Evolutionary conservation across 805 yeast genomes (phyloP), one percentile per base, ranked within the genome.

Genomic region (Geotrichum ghanense): DNA sequence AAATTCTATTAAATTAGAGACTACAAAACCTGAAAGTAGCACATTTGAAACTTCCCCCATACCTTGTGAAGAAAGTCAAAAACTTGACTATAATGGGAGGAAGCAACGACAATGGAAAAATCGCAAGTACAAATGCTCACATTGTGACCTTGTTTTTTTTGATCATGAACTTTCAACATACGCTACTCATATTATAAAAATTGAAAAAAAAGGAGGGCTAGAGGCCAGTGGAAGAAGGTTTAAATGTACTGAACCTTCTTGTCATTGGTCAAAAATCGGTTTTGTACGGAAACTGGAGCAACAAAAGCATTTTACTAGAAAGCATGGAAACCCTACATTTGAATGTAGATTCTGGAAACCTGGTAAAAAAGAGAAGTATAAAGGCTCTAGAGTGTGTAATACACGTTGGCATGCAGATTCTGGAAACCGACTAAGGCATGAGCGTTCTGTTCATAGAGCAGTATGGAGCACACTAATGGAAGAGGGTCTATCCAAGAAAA

Each of bases 341-440:
- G 59, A 57, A 41, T 57, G 60, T 44, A 50, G 60, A 17, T 57
- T 51, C 50, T 57, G 60, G 60, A 50, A 54, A 17, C 50, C 48
- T 3, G 50, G 45, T 14, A 53, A 51, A 22, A 45, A 45, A 22
- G 60, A 57, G 31, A 55, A 55, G 46, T 55, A 49, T 42, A 47
- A 51, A 3, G 60, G 60, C 7, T 42, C 54, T 35, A 45, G 53
- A 4, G 50, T 50, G 2, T 57, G 60, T 46, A 53, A 55, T 7
- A 57, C 60, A 3, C 51, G 52, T 35, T 57, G 60, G 60, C 60
- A 57, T 39, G 60, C 59, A 10, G 60, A 57, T 40, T 50, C 59
- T 14, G 60, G 60, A 5, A 57, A 57, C 42, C 45, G 60, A 3
- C 48, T 54, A 3, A 41, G 60, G 7, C 60, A 57, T 41, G 60